Base-by-base conservation (phyloP, 768 basidiomycete genomes). In the Boletus patriciae region DNA sequence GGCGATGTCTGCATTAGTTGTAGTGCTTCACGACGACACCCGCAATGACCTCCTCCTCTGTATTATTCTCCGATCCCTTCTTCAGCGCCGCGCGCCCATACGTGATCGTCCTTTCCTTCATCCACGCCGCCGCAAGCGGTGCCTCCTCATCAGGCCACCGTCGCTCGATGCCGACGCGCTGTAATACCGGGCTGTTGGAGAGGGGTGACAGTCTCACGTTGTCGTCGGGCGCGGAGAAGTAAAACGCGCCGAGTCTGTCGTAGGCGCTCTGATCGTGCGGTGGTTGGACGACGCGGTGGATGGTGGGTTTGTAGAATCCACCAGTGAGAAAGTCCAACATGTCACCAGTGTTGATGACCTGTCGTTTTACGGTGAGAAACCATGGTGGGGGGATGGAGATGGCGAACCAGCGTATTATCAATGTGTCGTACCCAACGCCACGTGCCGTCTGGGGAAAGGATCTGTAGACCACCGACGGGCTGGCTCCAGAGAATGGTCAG, bases 271-370 rank as follows among this genome's bases (percentile, higher is more conserved):
- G 85, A 58, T 84, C 82, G 0, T 57, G 56, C 2, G 82, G 84
- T 2, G 84, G 85, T 64, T 80, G 80, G 18, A 83, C 70, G 34
- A 85, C 84, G 25, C 84, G 81, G 62, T 86, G 84, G 52, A 85
- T 81, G 1, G 84, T 86, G 6, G 78, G 79, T 11, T 72, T 76
- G 66, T 84, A 85, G 62, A 73, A 85, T 1, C 83, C 83, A 0
- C 84, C 83, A 1, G 80, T 82, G 12, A 86, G 70, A 65, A 84
- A 82, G 46, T 82, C 79, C 61, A 86, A 69, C 13, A 78, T 78
- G 54, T 86, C 84, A 15, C 84, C 84, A 0, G 79, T 77, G 54
- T 86, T 86, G 46, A 87, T 73, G 13, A 83, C 77, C 85, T 85
- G 29, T 29, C n/a, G 29, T 15, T 46, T 33, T 19, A 16, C 12